A percentile compares a stretch with the other conserved stretches of the same genome.
Evolutionary conservation across 1,284 basidiomycete species (phyloP).

Genomic region (Apiotrichum veenhuisii): DNA sequence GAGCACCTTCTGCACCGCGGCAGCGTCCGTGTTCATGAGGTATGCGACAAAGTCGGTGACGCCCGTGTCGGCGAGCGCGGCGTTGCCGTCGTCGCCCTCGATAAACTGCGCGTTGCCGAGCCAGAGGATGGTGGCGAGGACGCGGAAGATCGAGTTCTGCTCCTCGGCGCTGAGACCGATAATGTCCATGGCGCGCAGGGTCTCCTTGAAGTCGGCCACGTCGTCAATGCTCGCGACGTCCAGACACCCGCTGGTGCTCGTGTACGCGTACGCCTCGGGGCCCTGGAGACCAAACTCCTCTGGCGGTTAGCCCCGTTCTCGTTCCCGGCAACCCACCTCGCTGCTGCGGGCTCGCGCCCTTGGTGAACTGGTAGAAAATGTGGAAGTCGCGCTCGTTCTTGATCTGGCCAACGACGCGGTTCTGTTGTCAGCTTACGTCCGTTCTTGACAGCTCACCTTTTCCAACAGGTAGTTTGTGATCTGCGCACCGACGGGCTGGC

Average conservation of each 20-base stretch:
- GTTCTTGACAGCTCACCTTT: constrained; percentile 58
- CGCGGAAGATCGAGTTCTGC: constrained; percentile 88
- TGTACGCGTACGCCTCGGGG: constrained; percentile 93
- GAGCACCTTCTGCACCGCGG: constrained; percentile 77
- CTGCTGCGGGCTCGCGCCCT: constrained; percentile 83
- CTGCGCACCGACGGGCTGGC: constrained; percentile 93
- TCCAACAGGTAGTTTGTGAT: constrained; percentile 99
- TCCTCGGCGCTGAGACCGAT: constrained; percentile 82
- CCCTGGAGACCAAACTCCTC: constrained; percentile 96
- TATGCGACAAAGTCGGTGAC: constrained; percentile 97
- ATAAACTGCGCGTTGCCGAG: constrained; percentile 89
- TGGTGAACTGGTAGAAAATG: constrained; percentile 99
- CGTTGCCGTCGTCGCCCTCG: constrained; percentile 87
- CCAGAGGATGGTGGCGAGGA: constrained; percentile 92
- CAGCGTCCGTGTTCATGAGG: constrained; percentile 80
- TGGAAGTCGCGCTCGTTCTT: constrained; percentile 97
- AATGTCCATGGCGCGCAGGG: constrained; percentile 86
- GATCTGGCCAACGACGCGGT: constrained; percentile 94
- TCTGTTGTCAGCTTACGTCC: constrained; percentile 45
- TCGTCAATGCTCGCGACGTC: constrained; percentile 92
- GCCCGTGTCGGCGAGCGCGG: constrained; percentile 71
- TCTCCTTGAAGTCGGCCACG: constrained; percentile 78
- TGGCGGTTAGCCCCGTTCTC: constrained; percentile 39
- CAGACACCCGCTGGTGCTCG: constrained; percentile 83
- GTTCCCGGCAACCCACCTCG: constrained; percentile 58